Evolutionary conservation across 2,329 filamentous ascomycete species (phyloP).

Genomic region (Zymoseptoria brevis): DNA sequence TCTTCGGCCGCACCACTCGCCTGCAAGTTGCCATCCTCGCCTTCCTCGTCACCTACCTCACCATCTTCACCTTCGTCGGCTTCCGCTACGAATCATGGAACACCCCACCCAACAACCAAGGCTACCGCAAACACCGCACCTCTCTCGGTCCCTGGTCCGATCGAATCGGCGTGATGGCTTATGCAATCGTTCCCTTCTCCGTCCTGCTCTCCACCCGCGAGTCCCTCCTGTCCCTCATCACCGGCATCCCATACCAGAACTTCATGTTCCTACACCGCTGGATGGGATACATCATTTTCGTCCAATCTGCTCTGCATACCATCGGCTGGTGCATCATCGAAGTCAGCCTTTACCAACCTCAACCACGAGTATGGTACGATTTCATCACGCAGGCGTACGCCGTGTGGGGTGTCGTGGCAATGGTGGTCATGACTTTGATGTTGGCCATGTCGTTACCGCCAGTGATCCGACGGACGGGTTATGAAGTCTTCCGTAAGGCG

Average conservation of each 20-base stretch:
- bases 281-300: slow-evolving; percentile 63
- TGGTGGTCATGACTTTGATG: slow-evolving; percentile 54
- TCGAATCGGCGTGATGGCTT: slow-evolving; percentile 61
- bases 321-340: slow-evolving; percentile 63
- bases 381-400: slow-evolving; percentile 61
- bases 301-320: slow-evolving; percentile 60
- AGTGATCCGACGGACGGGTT: slow-evolving; percentile 58
- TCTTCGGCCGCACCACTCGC: slow-evolving; percentile 62
- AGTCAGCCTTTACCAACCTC: slow-evolving; percentile 59
- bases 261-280: slow-evolving; percentile 72
- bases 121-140: slow-evolving; percentile 54
- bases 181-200: slow-evolving; percentile 63
- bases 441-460: slow-evolving; percentile 51
- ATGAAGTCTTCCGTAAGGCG: slow-evolving; percentile 61
- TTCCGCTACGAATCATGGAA: slow-evolving; percentile 61
- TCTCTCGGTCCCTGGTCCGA: slow-evolving; percentile 60
- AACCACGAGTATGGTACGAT: slow-evolving; percentile 49
- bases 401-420: slow-evolving; percentile 63
- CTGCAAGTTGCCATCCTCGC: slow-evolving; percentile 57
- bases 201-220: slow-evolving; percentile 59
- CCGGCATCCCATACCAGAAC: slow-evolving; percentile 61
- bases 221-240: slow-evolving; percentile 60
- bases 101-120: slow-evolving; percentile 51
- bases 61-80: slow-evolving; percentile 42
- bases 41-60: slow-evolving; percentile 52